phyloP scores from a whole-genome alignment of 2,329 filamentous ascomycete species.

The Colletotrichum coccodes region DNA sequence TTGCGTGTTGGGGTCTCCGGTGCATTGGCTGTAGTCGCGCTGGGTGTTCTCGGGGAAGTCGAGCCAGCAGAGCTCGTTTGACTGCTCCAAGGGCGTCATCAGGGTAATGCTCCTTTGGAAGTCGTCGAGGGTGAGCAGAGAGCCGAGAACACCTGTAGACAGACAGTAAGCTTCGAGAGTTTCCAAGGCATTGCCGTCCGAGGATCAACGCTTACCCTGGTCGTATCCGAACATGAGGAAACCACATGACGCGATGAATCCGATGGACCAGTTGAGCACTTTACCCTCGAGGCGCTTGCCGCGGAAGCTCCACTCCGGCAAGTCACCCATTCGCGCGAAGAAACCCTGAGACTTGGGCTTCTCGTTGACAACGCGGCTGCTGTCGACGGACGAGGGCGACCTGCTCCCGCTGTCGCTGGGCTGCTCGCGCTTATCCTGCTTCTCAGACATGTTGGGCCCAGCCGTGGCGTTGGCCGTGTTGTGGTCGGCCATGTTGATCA shows the following conservation, averaged over 20 bases:
- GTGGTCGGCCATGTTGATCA: conserved; percentile 1
- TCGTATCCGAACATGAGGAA: conserved; percentile 44
- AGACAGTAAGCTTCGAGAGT: not conserved
- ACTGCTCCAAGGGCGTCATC: conserved; percentile 40
- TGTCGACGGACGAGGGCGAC: conserved; percentile 15
- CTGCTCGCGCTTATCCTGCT: conserved; percentile 24
- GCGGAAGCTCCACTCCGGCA: conserved; percentile 39
- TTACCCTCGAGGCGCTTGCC: conserved; percentile 37
- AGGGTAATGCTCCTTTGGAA: conserved; percentile 39
- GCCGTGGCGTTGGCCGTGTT: not conserved
- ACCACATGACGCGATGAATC: conserved; percentile 41
- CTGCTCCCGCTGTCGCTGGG: conserved; percentile 12
- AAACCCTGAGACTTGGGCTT: conserved; percentile 15
- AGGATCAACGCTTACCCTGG: conserved; percentile 19
- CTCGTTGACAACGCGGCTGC: conserved; percentile 12
- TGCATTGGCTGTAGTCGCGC: conserved; percentile 37
- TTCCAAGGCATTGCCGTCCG: not conserved
- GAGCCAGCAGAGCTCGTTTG: conserved; percentile 39
- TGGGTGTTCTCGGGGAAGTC: conserved; percentile 31
- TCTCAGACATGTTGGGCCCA: conserved; percentile 18
- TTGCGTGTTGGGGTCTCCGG: conserved; percentile 40
- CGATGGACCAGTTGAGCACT: conserved; percentile 40
- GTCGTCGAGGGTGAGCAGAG: conserved; percentile 40
- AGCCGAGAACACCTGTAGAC: conserved; percentile 38
- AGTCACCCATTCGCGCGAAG: conserved; percentile 34